phyloP scores from a whole-genome alignment of 257 asterid species.

The Mentha longifolia region DNA sequence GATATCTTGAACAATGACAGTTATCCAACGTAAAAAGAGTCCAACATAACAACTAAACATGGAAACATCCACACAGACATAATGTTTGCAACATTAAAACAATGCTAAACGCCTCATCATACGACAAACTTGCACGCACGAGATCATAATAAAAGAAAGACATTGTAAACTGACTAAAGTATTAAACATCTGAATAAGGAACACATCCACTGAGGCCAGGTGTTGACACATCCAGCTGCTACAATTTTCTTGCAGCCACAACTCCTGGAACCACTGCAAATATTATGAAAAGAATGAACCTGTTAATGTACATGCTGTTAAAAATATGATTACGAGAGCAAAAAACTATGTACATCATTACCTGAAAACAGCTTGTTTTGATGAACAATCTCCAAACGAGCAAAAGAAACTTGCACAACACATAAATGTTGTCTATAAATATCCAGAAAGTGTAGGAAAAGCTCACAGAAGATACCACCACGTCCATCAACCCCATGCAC shows the following conservation, averaged over 20 bases:
- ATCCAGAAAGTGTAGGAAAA: constrained; percentile 10
- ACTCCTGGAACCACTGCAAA: constrained; percentile 28
- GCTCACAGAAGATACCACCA: constrained; percentile 9
- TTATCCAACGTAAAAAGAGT: not conserved
- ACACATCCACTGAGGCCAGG: constrained; percentile 13
- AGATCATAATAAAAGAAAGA: constrained; percentile 18
- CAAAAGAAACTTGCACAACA: constrained; percentile 30
- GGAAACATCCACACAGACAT: not conserved
- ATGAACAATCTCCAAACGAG: constrained; percentile 43
- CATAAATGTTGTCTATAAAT: constrained; percentile 19
- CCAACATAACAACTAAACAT: not conserved
- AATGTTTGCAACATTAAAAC: not conserved
- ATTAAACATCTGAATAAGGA: constrained; percentile 1
- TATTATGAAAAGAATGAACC: not conserved
- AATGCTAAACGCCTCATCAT: not conserved
- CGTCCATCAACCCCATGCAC: constrained; percentile 22
- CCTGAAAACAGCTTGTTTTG: constrained; percentile 45
- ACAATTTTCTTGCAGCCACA: constrained; percentile 26
- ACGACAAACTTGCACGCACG: constrained; percentile 9
- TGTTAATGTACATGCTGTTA: not conserved
- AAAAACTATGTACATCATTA: not conserved
- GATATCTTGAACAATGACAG: not conserved
- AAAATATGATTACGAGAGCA: not conserved
- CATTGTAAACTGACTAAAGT: constrained; percentile 6
- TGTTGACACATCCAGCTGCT: constrained; percentile 8